Evolutionary conservation across 2,329 filamentous ascomycete genomes (phyloP), one percentile per base, ranked within the genome.

Genomic region (Exophiala sideris): DNA sequence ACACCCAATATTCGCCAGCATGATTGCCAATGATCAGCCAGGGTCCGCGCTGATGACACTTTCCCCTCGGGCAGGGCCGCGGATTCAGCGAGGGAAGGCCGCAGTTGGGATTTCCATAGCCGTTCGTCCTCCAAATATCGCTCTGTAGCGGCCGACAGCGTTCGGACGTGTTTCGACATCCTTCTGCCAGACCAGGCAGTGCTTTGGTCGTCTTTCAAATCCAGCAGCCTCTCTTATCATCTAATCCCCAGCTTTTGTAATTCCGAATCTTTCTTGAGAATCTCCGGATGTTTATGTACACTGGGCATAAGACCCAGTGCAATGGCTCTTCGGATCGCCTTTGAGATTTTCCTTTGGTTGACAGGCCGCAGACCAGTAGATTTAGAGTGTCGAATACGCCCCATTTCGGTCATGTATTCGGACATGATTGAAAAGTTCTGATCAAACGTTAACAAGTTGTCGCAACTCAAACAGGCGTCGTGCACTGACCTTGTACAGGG

Each of bases 391-490:
- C 84, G 88, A 70, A 99, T 96, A 56, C 91, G 84, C 47, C 92
- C 94, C 75, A 89, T 88, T 9, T 85, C 74, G 0, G 88, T 90
- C 66, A 94, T 87, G 70, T 88, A 96, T 70, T 96, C 91, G 32
- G 88, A 88, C 73, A 97, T 87, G 57, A 99, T 83, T 35, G 88
- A 84, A 70, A 95, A 95, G 74, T 99, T 99, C 91, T 96, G 65
- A 45, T 45, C 16, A 48, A 58, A 14, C 33, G 4, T 59, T 35
- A 56, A 52, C 64, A 51, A 63, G 20, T n/a, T 5, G 21, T 29
- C 14, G 8, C 4, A 29, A n/a, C 53, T n/a, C 29, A 33, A 8
- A 29, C 5, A 8, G 24, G 6, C 39, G 3, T 51, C 7, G 10
- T 50, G 14, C 20, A 72, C 78, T 48, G 71, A 95, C 91, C 80